Conservation (phyloP, 371 early-diverging fungal genomes). For the Mucor lusitanicus region DNA sequence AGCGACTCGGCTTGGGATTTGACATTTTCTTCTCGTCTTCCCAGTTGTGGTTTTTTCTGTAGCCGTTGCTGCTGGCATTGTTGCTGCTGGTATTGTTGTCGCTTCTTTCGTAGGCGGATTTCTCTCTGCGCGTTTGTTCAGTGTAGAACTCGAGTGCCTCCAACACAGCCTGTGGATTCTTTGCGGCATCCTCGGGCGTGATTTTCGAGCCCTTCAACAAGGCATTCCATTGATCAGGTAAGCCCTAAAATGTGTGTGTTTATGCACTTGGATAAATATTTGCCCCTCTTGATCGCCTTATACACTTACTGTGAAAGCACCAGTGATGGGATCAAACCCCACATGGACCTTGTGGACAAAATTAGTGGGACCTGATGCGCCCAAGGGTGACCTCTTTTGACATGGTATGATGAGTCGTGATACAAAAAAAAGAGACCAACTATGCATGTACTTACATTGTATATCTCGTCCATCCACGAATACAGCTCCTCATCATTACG, state of each 20-base stretch:
- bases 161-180: conserved; percentile 96
- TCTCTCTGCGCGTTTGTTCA: conserved; percentile 64
- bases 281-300: background rate
- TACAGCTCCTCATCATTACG: conserved; percentile 84
- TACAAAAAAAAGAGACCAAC: no score
- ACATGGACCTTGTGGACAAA: conserved; percentile 88
- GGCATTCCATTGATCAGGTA: conserved; percentile 94
- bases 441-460: conserved; percentile 52
- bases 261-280: background rate
- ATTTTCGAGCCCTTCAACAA: conserved; percentile 90
- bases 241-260: conserved; percentile 63
- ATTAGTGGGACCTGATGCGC: conserved; percentile 80
- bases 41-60: conserved; percentile 2
- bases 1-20: conserved; percentile 24
- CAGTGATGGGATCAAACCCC: conserved; percentile 82
- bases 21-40: conserved; percentile 12
- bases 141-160: conserved; percentile 97
- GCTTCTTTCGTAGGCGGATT: conserved; percentile 38
- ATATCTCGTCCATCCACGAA: conserved; percentile 86
- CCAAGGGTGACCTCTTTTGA: conserved; percentile 42
- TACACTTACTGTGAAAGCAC: conserved; percentile 71
- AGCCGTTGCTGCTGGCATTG: background rate
- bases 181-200: conserved; percentile 93
- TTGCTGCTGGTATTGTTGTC: background rate
- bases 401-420: no score